Evolutionary conservation across 2,329 filamentous ascomycete genomes (phyloP).

Genomic region (Colletotrichum tropicale): DNA sequence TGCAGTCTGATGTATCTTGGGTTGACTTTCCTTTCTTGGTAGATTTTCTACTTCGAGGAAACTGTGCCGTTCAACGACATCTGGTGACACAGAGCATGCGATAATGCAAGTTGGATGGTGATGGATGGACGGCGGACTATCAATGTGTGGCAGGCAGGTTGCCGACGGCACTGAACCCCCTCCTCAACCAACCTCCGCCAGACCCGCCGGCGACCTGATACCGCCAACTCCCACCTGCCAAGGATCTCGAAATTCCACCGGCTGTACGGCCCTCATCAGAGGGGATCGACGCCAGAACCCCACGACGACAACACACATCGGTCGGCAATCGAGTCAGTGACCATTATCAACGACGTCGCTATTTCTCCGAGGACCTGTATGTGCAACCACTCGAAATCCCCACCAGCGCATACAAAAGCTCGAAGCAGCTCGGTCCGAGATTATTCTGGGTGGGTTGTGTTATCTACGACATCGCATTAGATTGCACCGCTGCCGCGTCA

Average conservation of each 20-base stretch:
- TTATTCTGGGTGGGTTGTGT: neutral
- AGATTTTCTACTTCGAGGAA: neutral
- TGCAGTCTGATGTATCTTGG: neutral
- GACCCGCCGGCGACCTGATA: neutral
- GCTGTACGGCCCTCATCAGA: accelerated
- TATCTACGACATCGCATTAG: neutral
- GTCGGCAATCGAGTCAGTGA: neutral
- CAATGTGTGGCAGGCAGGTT: neutral
- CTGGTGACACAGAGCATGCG: neutral
- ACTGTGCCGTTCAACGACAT: neutral
- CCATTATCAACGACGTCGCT: neutral
- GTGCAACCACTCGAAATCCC: neutral
- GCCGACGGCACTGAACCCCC: neutral
- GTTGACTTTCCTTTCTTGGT: neutral
- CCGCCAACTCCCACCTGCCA: neutral
- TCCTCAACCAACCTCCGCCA: neutral
- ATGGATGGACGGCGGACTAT: neutral
- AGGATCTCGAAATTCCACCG: neutral
- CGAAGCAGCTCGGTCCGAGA: neutral
- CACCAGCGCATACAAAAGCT: neutral
- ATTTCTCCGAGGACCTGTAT: neutral
- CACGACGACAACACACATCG: neutral
- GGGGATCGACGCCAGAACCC: neutral
- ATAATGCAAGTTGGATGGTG: neutral
- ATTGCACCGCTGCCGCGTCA: neutral